A percentile compares a stretch with the other conserved stretches of the same genome.
phyloP scores from a whole-genome alignment of 2,329 filamentous ascomycete species.

The Hysterium pulicare region DNA sequence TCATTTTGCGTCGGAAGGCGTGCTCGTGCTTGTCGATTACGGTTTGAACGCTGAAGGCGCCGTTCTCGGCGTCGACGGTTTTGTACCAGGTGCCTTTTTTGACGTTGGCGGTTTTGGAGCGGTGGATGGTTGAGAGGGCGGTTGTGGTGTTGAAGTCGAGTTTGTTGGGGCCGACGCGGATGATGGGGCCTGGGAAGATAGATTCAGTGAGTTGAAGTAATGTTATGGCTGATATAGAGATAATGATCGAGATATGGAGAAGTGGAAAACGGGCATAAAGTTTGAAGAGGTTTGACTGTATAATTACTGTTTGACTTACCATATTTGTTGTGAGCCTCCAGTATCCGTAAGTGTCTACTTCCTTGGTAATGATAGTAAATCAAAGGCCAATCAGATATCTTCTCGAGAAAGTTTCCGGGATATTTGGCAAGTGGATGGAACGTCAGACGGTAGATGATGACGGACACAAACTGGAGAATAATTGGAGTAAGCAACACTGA shows the following conservation, averaged over 20 bases:
- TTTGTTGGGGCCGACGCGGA: conserved; percentile 3
- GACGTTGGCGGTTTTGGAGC: conserved; percentile 3
- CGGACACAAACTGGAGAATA: not conserved
- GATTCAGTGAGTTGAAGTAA: not conserved
- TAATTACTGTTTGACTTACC: not conserved
- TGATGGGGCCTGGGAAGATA: not conserved
- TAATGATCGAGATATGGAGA: not conserved
- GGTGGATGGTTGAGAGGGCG: conserved; percentile 1
- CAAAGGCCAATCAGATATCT: conserved; percentile 4
- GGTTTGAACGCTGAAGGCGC: not conserved
- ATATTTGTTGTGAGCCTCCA: conserved; percentile 6
- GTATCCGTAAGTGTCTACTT: conserved; percentile 1
- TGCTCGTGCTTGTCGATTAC: conserved; percentile 5
- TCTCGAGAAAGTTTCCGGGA: conserved; percentile 2
- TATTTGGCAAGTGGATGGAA: conserved; percentile 6
- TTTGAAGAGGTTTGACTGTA: not conserved
- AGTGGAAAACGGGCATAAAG: not conserved
- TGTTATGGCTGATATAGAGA: not conserved
- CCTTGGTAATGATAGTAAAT: conserved; percentile 2
- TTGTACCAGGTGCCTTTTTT: conserved; percentile 3
- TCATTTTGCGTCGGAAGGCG: conserved; percentile 1
- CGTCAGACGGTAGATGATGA: conserved; percentile 6
- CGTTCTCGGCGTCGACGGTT: conserved; percentile 1
- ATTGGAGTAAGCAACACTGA: too few relatives aligned
- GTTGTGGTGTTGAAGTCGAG: conserved; percentile 2